Evolutionary conservation across 2,329 filamentous ascomycete genomes (phyloP), one percentile per base, ranked within the genome.

Genomic region (Ceratocystiopsis sp.): DNA sequence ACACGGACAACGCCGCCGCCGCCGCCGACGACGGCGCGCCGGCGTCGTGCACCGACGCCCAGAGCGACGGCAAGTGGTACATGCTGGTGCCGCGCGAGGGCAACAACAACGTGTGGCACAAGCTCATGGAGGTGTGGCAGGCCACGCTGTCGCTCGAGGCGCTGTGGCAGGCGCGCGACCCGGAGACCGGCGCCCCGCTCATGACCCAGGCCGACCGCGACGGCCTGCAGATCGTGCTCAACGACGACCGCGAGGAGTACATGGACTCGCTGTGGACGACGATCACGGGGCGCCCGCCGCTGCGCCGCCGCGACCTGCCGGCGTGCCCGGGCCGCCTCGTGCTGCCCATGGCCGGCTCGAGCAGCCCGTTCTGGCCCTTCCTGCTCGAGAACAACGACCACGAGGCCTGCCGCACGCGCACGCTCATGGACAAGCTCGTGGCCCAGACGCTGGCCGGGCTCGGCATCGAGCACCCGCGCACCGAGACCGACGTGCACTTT

Each of bases 321-420:
- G 37, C 18, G 21, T 11, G n/a, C 10, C 32, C 34, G 10, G 17
- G 50, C 41, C 58, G 59, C 42, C 37, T 65, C 13, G 57, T 66
- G 42, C 46, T 65, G 17, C 62, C 63, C 1, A 50, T 66, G 3
- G 49, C 63, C 5, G 63, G 63, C 38, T 58, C 53, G 29, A 59
- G 56, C 50, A 65, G 62, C 47, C 61, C 63, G 2, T 51, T 64
- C 16, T 66, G 63, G 63, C 55, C 25, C 25, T 29, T 29, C 10
- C 10, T 29, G 25, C 5, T 29, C 7, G 25, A 61, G 44, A 59
- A 57, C 16, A 60, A 65, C 25, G 25, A 29, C 25, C 25, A 29
- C 25, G 25, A 29, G 25, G 2, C 25, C 5, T 29, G 25, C 25
- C 25, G 25, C 5, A 10, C 25, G 25, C 25, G 9, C 25, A 29